Evolutionary conservation across 2,329 filamentous ascomycete genomes (phyloP).

Genomic region (Alternaria gaisen): DNA sequence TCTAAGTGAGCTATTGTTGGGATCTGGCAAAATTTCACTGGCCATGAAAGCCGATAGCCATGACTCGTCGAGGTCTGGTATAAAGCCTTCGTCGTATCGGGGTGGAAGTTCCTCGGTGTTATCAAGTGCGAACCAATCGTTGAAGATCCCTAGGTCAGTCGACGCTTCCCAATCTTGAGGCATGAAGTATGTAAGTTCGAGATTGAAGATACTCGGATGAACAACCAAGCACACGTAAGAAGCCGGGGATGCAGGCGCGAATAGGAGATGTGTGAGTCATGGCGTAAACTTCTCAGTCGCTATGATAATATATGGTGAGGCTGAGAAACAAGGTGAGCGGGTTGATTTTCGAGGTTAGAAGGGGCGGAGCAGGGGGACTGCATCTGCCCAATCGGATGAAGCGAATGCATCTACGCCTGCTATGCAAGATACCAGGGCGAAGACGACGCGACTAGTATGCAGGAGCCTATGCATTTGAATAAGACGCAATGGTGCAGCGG

Average conservation of each 20-base stretch:
- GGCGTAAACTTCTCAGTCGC: background rate
- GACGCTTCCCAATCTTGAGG: background rate
- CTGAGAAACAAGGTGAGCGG: conserved; percentile 15
- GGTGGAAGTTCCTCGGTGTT: background rate
- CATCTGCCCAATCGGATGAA: background rate
- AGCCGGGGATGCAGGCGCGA: no score
- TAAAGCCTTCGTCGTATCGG: background rate
- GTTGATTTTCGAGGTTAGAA: conserved; percentile 17
- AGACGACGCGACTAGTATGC: background rate
- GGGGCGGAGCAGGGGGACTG: background rate
- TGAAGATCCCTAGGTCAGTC: background rate
- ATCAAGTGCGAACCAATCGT: background rate
- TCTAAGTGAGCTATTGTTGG: no score
- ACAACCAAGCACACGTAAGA: no score
- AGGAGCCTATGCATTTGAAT: background rate
- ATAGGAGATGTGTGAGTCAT: background rate
- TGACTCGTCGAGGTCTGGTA: background rate
- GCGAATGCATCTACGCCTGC: background rate
- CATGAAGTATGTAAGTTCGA: background rate
- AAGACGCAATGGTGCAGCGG: background rate
- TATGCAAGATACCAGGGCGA: background rate
- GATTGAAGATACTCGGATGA: background rate
- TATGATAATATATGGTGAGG: background rate
- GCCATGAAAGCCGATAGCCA: background rate
- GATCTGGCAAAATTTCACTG: no score